These are phyloP conservation scores for Neopestalotiopsis sp. DNA, from an alignment of 2,329 filamentous ascomycete genomes.

Conservation along the genomic window DNA sequence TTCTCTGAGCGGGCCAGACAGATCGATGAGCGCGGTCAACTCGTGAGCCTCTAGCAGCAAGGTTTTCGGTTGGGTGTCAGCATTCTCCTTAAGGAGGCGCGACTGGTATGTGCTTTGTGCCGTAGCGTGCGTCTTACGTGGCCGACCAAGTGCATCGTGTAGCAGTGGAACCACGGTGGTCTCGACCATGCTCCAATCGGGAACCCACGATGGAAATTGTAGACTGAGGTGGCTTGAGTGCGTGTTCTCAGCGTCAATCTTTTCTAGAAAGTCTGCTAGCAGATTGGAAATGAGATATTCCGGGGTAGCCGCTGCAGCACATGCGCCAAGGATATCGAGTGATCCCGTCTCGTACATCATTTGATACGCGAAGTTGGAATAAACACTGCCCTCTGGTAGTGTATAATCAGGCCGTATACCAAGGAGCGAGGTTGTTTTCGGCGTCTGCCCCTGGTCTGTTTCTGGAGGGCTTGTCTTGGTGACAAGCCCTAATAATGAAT, in stretches of 20 bases:
- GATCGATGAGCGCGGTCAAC: background rate
- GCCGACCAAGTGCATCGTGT: slow-evolving; percentile 15
- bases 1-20: background rate
- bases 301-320: background rate
- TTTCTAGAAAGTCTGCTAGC: background rate
- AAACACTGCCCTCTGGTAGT: background rate
- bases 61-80: background rate
- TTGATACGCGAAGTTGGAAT: background rate
- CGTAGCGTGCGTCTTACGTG: slow-evolving; percentile 8
- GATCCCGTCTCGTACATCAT: background rate
- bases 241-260: background rate
- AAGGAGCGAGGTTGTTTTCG: background rate
- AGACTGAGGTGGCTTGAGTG: background rate
- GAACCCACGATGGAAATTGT: slow-evolving; percentile 15
- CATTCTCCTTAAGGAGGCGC: background rate
- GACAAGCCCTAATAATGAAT: slow-evolving; percentile 12
- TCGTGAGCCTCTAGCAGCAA: background rate
- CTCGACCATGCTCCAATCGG: slow-evolving; percentile 16
- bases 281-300: background rate
- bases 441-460: background rate
- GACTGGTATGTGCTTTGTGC: slow-evolving; percentile 3
- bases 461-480: background rate
- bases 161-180: slow-evolving; percentile 6
- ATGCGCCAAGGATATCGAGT: slow-evolving; percentile 16
- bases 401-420: slow-evolving; percentile 11